Conservation (phyloP, 1,284 basidiomycete genomes). For the Serendipita sp. region DNA sequence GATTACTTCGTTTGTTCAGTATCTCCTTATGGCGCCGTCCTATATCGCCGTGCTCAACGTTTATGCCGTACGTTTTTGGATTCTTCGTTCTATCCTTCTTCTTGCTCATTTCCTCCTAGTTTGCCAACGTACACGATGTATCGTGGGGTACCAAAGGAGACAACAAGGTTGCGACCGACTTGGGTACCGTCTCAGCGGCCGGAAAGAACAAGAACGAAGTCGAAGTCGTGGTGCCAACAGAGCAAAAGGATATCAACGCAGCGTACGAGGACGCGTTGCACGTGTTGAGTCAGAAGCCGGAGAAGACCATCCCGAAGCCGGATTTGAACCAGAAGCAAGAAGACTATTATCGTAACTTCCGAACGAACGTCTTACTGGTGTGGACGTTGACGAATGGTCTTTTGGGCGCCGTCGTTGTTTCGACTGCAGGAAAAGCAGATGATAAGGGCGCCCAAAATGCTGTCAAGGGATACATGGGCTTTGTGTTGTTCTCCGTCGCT, state of each 20-base stretch:
- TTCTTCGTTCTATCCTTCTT: constrained; percentile 3
- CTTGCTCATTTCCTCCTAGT: constrained; percentile 13
- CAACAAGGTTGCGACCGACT: constrained; percentile 70
- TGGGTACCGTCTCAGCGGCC: constrained; percentile 51
- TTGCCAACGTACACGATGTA: constrained; percentile 78
- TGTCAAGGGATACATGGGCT: constrained; percentile 68
- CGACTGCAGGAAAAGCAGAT: constrained; percentile 37
- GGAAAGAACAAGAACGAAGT: constrained; percentile 50
- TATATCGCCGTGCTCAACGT: constrained; percentile 87
- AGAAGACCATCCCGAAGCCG: constrained; percentile 47
- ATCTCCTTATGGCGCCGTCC: constrained; percentile 80
- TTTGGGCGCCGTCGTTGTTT: constrained; percentile 60
- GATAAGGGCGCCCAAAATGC: constrained; percentile 31
- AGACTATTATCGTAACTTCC: constrained; percentile 78
- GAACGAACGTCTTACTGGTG: constrained; percentile 73
- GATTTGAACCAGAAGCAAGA: constrained; percentile 64
- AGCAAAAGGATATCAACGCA: constrained; percentile 75
- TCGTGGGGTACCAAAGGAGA: constrained; percentile 89
- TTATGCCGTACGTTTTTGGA: constrained; percentile 47
- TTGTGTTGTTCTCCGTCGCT: constrained; percentile 71
- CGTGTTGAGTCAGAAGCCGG: constrained; percentile 59
- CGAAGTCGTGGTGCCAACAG: constrained; percentile 65
- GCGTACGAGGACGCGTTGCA: constrained; percentile 76
- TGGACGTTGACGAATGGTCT: constrained; percentile 77
- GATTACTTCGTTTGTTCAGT: constrained; percentile 90